Percentiles rank a stretch among this genome's conserved stretches.
These are phyloP conservation scores for Penium margaritaceum DNA, from an alignment of 139 green algal species.

Conservation along the genomic window DNA sequence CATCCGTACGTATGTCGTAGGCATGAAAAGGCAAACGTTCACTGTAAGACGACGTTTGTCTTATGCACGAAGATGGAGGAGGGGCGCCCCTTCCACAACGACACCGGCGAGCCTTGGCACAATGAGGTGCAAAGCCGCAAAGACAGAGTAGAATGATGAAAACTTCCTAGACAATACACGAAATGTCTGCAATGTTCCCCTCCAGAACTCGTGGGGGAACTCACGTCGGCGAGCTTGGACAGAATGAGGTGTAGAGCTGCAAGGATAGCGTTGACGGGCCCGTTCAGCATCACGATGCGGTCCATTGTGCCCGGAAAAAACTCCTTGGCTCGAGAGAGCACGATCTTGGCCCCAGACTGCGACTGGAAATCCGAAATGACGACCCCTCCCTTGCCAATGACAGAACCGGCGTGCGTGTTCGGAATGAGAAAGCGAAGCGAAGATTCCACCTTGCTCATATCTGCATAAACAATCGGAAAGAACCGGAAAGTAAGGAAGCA, in stretches of 20 bases:
- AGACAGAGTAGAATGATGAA: too few relatives aligned
- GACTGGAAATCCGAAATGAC: constrained; percentile 70
- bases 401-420: constrained; percentile 61
- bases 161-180: too few relatives aligned
- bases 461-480: constrained; percentile 15
- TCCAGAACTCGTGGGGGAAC: not conserved
- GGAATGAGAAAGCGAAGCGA: constrained; percentile 58
- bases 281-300: constrained; percentile 65
- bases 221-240: constrained; percentile 53
- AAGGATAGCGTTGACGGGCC: constrained; percentile 63
- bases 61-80: too few relatives aligned
- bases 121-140: too few relatives aligned
- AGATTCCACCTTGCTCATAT: constrained; percentile 28
- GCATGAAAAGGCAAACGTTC: too few relatives aligned
- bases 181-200: not conserved
- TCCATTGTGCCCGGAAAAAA: constrained; percentile 60
- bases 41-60: too few relatives aligned
- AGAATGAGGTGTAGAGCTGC: constrained; percentile 73
- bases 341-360: constrained; percentile 59
- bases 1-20: too few relatives aligned
- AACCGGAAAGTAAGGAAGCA: too few relatives aligned
- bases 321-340: constrained; percentile 57
- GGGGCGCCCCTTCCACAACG: too few relatives aligned
- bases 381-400: constrained; percentile 66
- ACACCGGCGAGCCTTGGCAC: too few relatives aligned